A percentile compares a stretch with the other conserved stretches of the same genome.
These are phyloP conservation scores for Carex parvula DNA, from an alignment of 176 grass and related monocot genomes.

Conservation along the genomic window DNA sequence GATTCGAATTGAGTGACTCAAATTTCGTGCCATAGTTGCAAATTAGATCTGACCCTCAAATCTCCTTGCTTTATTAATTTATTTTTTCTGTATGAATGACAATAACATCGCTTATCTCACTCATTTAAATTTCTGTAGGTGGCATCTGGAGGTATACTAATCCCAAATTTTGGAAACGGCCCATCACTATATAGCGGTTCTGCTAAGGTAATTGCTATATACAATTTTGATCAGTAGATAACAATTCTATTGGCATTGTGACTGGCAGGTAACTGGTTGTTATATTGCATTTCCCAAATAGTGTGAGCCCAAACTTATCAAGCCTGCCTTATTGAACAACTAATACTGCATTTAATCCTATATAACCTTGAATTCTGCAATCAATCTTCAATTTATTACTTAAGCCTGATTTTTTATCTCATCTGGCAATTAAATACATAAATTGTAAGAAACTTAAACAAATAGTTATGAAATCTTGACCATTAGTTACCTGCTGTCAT, in stretches of 20 bases:
- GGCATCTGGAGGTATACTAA: neutral
- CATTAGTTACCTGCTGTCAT: neutral
- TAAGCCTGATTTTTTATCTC: neutral
- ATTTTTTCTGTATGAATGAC: neutral
- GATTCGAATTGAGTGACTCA: neutral
- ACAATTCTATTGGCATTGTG: neutral
- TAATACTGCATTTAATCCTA: neutral
- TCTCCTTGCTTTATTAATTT: neutral
- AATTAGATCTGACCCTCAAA: neutral
- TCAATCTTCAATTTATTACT: neutral
- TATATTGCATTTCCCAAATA: neutral
- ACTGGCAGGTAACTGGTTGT: neutral
- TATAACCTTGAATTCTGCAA: neutral
- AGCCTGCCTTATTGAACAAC: neutral
- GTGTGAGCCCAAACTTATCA: neutral
- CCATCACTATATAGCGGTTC: neutral
- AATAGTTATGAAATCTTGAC: neutral
- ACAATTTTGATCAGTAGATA: neutral
- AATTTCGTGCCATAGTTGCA: neutral
- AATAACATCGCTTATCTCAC: neutral
- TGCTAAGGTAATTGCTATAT: constrained; percentile 5
- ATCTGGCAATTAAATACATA: neutral
- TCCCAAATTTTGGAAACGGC: constrained; percentile 3
- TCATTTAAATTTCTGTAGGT: constrained; percentile 7
- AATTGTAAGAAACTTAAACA: neutral